Evolutionary conservation across 805 yeast species (phyloP).

Genomic region (Cyberlindnera maritima): DNA sequence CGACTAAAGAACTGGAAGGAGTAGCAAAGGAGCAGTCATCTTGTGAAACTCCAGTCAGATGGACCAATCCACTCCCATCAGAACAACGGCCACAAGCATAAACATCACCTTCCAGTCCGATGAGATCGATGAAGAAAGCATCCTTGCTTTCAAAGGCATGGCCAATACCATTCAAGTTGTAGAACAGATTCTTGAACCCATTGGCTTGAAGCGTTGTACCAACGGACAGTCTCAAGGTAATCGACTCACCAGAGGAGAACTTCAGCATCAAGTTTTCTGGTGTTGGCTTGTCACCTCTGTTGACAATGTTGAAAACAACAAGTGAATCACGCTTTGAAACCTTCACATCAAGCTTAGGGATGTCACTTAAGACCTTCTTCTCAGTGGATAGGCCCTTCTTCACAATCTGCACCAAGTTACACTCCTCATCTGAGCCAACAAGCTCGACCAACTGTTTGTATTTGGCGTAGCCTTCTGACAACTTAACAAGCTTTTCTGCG

Average conservation of each 20-base stretch:
- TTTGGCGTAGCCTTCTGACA: constrained; percentile 1
- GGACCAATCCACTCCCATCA: constrained; percentile 2
- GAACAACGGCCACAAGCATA: constrained; percentile 4
- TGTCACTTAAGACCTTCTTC: neutral
- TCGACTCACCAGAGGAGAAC: neutral
- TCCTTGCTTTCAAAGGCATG: neutral
- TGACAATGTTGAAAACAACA: constrained; percentile 7
- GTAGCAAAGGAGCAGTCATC: neutral
- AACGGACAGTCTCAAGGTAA: constrained; percentile 3
- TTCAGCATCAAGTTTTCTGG: constrained; percentile 7
- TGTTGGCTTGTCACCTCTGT: constrained; percentile 6
- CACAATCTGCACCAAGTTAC: neutral
- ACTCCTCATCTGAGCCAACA: constrained; percentile 2
- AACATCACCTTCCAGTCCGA: neutral
- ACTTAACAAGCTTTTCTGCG: constrained; percentile 10
- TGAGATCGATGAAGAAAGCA: constrained; percentile 3
- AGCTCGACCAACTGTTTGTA: constrained; percentile 6
- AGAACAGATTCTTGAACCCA: constrained; percentile 10
- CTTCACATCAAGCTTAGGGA: constrained; percentile 5
- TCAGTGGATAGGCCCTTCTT: neutral
- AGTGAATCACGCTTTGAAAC: constrained; percentile 4
- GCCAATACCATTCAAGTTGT: constrained; percentile 3
- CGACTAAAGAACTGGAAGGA: neutral
- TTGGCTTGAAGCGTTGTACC: constrained; percentile 1
- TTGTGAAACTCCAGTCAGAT: neutral